Conservation (phyloP, 139 green algal species). For the Picochlorum sp. region DNA sequence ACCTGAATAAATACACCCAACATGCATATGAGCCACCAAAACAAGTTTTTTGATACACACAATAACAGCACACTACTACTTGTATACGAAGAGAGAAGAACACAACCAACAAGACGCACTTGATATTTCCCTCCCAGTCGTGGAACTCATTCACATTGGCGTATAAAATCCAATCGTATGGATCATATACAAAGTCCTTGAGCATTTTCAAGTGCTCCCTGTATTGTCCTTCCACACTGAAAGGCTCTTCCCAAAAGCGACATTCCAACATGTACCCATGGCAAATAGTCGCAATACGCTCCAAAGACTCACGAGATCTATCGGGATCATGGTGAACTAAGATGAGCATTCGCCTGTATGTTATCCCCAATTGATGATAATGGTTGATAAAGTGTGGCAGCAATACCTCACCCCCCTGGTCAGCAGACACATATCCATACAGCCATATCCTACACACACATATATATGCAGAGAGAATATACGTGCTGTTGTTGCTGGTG, state of each 20-base stretch:
- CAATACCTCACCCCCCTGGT: conserved; percentile 35
- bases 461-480: no score
- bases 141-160: conserved; percentile 43
- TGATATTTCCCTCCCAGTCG: conserved; percentile 15
- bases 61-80: no score
- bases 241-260: conserved; percentile 33
- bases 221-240: conserved; percentile 20
- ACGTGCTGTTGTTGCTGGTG: no score
- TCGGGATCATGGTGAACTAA: conserved; percentile 37
- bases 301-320: conserved; percentile 13
- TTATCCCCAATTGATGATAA: conserved; percentile 32
- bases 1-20: conserved; percentile 6
- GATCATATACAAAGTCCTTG: conserved; percentile 27
- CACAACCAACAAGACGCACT: neutral
- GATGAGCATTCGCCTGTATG: conserved; percentile 32
- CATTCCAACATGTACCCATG: conserved; percentile 21
- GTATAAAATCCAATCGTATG: conserved; percentile 35
- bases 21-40: no score
- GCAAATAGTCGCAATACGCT: conserved; percentile 16
- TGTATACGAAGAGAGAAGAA: neutral
- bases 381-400: conserved; percentile 44
- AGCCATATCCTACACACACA: conserved; percentile 24
- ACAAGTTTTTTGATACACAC: no score
- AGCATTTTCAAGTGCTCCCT: conserved; percentile 21
- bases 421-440: conserved; percentile 36